Conservation (phyloP, 2,329 filamentous ascomycete species). For the Fusarium graminum region DNA sequence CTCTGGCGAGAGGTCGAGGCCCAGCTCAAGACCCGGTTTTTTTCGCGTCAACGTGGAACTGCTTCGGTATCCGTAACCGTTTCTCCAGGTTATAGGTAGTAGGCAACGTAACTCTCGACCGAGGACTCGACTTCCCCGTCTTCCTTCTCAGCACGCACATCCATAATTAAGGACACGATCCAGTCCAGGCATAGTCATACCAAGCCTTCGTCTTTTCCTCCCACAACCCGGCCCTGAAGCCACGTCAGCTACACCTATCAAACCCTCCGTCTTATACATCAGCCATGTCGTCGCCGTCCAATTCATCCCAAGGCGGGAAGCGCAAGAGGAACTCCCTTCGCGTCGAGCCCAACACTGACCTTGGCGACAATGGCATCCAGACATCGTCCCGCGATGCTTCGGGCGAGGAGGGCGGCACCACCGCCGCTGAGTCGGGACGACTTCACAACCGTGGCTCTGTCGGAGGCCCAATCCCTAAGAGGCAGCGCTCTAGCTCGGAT, state of each 20-base stretch:
- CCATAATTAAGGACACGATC: constrained; percentile 19
- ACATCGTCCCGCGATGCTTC: constrained; percentile 86
- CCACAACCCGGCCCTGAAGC: constrained; percentile 42
- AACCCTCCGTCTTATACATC: constrained; percentile 9
- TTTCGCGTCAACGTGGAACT: constrained; percentile 44
- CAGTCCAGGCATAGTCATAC: constrained; percentile 11
- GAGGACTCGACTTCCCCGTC: constrained; percentile 23
- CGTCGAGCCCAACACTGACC: constrained; percentile 59
- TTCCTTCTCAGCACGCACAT: constrained; percentile 15
- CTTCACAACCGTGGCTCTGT: constrained; percentile 71
- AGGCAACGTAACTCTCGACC: constrained; percentile 12
- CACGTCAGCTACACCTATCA: constrained; percentile 30
- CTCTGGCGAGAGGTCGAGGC: constrained; percentile 26
- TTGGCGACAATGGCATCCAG: constrained; percentile 68
- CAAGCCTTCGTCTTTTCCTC: constrained; percentile 15
- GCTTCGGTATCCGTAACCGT: constrained; percentile 42
- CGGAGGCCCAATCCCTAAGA: constrained; percentile 76
- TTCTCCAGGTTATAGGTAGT: constrained; percentile 31
- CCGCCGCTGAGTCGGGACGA: constrained; percentile 70
- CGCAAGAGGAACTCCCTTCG: constrained; percentile 80
- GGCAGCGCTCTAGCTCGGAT: constrained; percentile 77
- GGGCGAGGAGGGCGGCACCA: constrained; percentile 83
- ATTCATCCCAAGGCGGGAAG: constrained; percentile 72
- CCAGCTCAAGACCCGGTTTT: constrained; percentile 37
- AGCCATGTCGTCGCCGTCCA: constrained; percentile 57